phyloP scores from a whole-genome alignment of 2,329 filamentous ascomycete genomes.

The Phyllosticta capitalensis region DNA sequence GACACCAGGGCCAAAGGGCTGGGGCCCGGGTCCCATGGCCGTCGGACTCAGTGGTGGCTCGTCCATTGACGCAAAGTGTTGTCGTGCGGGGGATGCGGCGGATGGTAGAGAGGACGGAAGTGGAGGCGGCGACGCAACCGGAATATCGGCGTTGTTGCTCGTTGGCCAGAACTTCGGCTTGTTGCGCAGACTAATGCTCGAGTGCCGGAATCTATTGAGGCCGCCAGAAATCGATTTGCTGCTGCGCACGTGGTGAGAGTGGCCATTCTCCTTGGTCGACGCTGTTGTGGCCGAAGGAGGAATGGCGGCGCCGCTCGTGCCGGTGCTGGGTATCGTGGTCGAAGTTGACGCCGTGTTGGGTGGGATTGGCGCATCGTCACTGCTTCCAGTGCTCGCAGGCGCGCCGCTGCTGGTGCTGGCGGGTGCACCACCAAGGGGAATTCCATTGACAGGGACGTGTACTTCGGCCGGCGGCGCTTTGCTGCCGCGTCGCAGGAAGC shows the following conservation, averaged over 20 bases:
- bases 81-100: background rate
- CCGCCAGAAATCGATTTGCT: conserved; percentile 28
- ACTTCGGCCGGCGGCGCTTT: conserved; percentile 13
- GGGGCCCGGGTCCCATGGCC: background rate
- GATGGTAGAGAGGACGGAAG: conserved; percentile 6
- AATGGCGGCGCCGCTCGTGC: background rate
- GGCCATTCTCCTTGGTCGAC: conserved; percentile 17
- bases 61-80: background rate
- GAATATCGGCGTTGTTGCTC: conserved; percentile 16
- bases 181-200: conserved; percentile 69
- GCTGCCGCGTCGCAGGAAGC: conserved; percentile 23
- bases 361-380: background rate
- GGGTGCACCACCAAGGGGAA: background rate
- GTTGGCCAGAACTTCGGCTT: conserved; percentile 55
- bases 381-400: background rate
- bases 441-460: background rate
- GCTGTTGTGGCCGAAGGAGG: background rate
- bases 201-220: conserved; percentile 58
- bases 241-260: conserved; percentile 2
- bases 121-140: conserved; percentile 18
- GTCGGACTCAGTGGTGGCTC: conserved; percentile 2
- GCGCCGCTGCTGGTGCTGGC: background rate
- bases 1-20: background rate
- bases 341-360: background rate
- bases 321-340: background rate